Percentiles rank a stretch among this genome's conserved stretches.
These are phyloP conservation scores for Botryotinia convoluta DNA, from an alignment of 2,329 filamentous ascomycete genomes.

Conservation along the genomic window DNA sequence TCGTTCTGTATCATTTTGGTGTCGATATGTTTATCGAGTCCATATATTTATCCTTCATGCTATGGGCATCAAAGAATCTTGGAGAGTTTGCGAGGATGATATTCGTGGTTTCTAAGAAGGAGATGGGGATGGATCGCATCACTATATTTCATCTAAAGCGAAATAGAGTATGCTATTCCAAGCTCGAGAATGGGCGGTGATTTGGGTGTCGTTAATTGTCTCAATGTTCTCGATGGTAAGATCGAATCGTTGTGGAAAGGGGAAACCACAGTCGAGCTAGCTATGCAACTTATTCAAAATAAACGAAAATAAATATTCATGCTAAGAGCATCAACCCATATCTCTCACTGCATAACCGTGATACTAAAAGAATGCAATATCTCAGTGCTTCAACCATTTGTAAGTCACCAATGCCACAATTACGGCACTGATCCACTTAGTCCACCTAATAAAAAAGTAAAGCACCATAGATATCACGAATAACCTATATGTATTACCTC, in stretches of 20 bases:
- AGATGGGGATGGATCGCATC: too few species aligned
- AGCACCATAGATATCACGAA: background rate
- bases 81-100: too few species aligned
- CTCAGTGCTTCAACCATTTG: background rate
- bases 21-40: too few species aligned
- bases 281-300: background rate
- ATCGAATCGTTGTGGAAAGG: background rate
- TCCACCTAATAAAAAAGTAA: background rate
- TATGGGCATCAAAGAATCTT: too few species aligned
- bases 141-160: too few species aligned
- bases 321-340: background rate
- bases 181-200: background rate
- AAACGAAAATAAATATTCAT: background rate
- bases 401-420: background rate
- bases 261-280: background rate
- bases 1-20: too few species aligned
- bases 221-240: background rate
- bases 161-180: too few species aligned
- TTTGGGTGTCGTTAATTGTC: fast-evolving
- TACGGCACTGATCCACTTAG: background rate
- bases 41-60: too few species aligned
- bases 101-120: too few species aligned
- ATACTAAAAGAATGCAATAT: background rate
- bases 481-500: background rate
- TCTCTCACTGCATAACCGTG: background rate